Base-by-base conservation (phyloP, 2,329 filamentous ascomycete genomes). In the Pseudogymnoascus sp. region DNA sequence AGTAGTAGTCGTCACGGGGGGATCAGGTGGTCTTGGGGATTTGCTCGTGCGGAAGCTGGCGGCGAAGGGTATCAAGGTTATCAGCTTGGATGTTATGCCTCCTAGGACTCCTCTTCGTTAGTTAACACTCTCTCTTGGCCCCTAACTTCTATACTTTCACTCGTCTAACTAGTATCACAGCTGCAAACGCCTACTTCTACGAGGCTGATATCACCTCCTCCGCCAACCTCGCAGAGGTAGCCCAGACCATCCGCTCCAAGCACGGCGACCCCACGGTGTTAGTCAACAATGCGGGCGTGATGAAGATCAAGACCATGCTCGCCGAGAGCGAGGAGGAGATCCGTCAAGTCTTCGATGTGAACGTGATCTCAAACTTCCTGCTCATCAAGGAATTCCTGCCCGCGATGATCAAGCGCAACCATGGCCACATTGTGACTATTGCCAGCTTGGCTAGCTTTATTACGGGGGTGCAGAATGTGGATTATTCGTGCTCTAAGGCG, bases 1-100 rank as follows among this genome's bases (percentile, higher is more conserved):
- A 74, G 77, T 91, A 43, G 86, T 89, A 2, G 77, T 92, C 40
- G 80, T 93, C n/a, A 91, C 89, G 0, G 90, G 90, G 5, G 90
- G 89, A 5, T 83, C 86, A 55, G 84, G 84, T 65, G 90, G 89
- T 0, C 91, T 93, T 68, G 89, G 90, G 5, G 83, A 81, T 33
- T 75, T 81, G 41, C 81, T 91, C 14, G 88, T 88, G 11, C 78
- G 80, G 65, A 73, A 87, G 59, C 79, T 93, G 23, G 85, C 84
- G 1, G 82, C 84, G 69, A 77, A 77, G 63, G 84, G 83, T 1
- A 78, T 89, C 65, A 88, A 83, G 67, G 87, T 92, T 35, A 86
- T 87, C 0, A 85, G 91, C 3, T 72, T 93, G 31, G 89, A 93
- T 74, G 78, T 90, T 31, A 83, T 86, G 69, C 78, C 49, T 21